Conservation (phyloP, 768 basidiomycete genomes). For the Kwoniella bestiolae region DNA sequence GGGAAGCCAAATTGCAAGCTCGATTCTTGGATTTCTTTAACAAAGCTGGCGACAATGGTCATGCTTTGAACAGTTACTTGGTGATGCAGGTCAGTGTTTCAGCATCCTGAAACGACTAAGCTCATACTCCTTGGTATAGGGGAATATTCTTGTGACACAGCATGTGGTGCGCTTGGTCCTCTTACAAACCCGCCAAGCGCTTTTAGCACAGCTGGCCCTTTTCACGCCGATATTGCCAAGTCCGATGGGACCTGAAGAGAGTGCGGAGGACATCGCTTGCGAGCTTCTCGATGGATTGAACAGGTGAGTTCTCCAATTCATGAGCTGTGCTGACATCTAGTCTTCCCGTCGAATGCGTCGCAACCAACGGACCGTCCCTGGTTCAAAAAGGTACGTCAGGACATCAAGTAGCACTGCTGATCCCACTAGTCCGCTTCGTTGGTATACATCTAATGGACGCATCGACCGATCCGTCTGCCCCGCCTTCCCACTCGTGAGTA, state of each 20-base stretch:
- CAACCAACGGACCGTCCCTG: constrained; percentile 54
- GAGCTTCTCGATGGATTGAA: constrained; percentile 52
- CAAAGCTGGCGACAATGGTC: constrained; percentile 29
- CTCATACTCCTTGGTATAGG: constrained; percentile 19
- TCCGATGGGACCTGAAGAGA: constrained; percentile 33
- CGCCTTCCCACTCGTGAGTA: constrained; percentile 44
- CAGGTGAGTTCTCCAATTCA: constrained; percentile 28
- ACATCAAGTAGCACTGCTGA: constrained; percentile 1
- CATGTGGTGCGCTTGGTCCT: constrained; percentile 51
- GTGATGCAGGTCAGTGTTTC: constrained; percentile 41
- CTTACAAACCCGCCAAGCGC: constrained; percentile 45
- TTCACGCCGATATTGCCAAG: constrained; percentile 40
- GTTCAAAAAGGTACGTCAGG: constrained; percentile 48
- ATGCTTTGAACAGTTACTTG: constrained; percentile 44
- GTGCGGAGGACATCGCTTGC: constrained; percentile 46
- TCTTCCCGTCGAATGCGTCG: constrained; percentile 53
- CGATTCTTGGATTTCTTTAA: constrained; percentile 45
- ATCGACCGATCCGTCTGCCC: constrained; percentile 20
- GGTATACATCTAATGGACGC: constrained; percentile 50
- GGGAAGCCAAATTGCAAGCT: constrained; percentile 39
- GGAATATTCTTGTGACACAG: constrained; percentile 54
- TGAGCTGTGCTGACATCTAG: constrained; percentile 14
- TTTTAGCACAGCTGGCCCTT: constrained; percentile 42
- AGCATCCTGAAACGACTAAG: neutral
- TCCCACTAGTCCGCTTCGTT: constrained; percentile 43